phyloP scores from a whole-genome alignment of 768 basidiomycete species.

The Panaeolus cyanescens region DNA sequence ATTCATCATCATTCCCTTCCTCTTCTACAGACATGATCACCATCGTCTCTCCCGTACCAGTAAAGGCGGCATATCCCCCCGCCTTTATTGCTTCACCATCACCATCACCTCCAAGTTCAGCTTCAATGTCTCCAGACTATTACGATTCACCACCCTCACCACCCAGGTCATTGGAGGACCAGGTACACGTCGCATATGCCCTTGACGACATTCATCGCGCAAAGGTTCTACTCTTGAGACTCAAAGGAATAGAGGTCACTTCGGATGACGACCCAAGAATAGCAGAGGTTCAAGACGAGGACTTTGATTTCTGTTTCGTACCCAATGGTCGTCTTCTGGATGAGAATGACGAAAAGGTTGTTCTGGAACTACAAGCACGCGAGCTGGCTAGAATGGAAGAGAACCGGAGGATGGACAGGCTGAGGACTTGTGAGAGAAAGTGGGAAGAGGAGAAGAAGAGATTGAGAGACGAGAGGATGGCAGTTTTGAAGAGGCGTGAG shows the following conservation, averaged over 20 bases:
- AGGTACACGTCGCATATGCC: constrained; percentile 68
- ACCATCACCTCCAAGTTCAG: constrained; percentile 27
- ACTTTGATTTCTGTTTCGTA: constrained; percentile 49
- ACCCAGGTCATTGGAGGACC: constrained; percentile 57
- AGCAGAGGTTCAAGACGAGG: constrained; percentile 55
- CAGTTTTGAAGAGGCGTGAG: constrained; percentile 34
- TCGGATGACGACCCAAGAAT: constrained; percentile 65
- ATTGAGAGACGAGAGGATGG: constrained; percentile 38
- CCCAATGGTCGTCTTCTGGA: constrained; percentile 44
- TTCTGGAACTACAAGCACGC: constrained; percentile 36
- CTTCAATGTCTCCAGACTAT: constrained; percentile 39
- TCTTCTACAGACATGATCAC: constrained; percentile 5
- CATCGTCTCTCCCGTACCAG: constrained; percentile 24
- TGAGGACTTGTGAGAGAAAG: constrained; percentile 46
- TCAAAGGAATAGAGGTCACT: constrained; percentile 63
- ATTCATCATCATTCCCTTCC: constrained; percentile 1
- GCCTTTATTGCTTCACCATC: constrained; percentile 26
- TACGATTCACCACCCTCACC: constrained; percentile 47
- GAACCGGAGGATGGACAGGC: constrained; percentile 37
- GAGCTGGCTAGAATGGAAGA: constrained; percentile 38
- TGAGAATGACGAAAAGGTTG: constrained; percentile 41
- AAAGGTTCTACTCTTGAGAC: constrained; percentile 60
- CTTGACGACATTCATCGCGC: constrained; percentile 68
- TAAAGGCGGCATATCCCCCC: constrained; percentile 18
- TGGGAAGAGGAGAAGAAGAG: constrained; percentile 51